Evolutionary conservation across 176 grass and related monocot species (phyloP), one percentile per base, ranked within the genome.

Genomic region (Eleusine indica): DNA sequence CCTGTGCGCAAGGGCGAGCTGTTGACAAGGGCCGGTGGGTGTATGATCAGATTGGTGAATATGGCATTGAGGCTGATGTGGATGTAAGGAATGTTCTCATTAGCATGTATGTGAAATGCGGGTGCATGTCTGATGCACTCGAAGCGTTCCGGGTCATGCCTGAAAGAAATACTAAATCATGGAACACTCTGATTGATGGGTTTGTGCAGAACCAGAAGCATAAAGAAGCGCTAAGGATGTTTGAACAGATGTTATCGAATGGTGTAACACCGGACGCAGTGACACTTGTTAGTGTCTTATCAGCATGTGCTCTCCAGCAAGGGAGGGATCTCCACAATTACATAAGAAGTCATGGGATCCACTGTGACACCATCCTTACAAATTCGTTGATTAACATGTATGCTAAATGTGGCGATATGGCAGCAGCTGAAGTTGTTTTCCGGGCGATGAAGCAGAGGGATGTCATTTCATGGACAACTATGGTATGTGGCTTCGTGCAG

Each of bases 371-470:
- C 67, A 80, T 94, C 77, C 75, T 98, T 69, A 42, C 51, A 17
- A 98, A 98, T 88, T 86, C 90, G 48, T 82, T 98, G 42, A 84
- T 98, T 42, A 93, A 91, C 85, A 98, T 90, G 92, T 98, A 95
- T 74, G 86, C 95, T 19, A 98, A 95, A 88, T 94, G 95, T 65
- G 85, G 89, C 5, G 85, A 98, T 74, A 84, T 98, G 71, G 35
- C 40, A 41, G 84, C 57, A 81, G 92, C 90, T 53, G 79, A 91
- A 60, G 30, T 74, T 19, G 69, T 91, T 82, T 97, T 97, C 57
- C 14, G 35, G 51, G 32, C 62, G 62, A 86, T 97, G 92, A 66
- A 73, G 56, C 28, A 77, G 30, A 93, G 49, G 81, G 92, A 93
- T 91, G 83, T 86, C 3, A 82, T 94, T 68, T 97, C 92, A 8